Evolutionary conservation across 2,329 filamentous ascomycete genomes (phyloP).

Genomic region (Aspergillus carbonarius): DNA sequence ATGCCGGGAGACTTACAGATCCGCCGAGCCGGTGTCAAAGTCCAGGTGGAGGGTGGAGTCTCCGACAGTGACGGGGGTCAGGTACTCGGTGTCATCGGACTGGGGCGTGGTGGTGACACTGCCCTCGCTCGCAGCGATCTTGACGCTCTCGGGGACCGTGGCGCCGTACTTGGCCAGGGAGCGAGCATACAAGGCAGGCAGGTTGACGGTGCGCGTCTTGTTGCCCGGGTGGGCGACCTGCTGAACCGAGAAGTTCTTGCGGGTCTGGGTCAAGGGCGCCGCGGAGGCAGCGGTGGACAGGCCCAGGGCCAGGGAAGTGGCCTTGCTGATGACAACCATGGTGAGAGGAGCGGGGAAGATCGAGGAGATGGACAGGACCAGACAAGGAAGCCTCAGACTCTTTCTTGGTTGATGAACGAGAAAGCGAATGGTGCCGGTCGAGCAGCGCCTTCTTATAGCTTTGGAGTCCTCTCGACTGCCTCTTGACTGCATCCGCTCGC

Average conservation of each 20-base stretch:
- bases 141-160: constrained; percentile 29
- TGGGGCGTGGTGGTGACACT: constrained; percentile 46
- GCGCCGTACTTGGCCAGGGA: constrained; percentile 32
- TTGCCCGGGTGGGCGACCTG: constrained; percentile 25
- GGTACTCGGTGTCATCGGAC: constrained; percentile 57
- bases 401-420: constrained; percentile 12
- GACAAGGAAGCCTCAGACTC: constrained; percentile 1
- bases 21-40: constrained; percentile 68
- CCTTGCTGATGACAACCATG: constrained; percentile 38
- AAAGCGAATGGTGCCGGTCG: constrained; percentile 11
- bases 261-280: constrained; percentile 25
- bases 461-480: background rate
- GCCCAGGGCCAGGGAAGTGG: constrained; percentile 27
- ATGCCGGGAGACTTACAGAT: constrained; percentile 56
- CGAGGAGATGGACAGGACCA: background rate
- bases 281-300: constrained; percentile 31
- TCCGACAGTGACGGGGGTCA: constrained; percentile 64
- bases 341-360: background rate
- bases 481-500: no score
- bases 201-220: constrained; percentile 24
- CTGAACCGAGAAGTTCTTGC: constrained; percentile 33
- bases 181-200: constrained; percentile 31
- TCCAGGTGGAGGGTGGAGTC: constrained; percentile 64
- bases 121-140: constrained; percentile 32
- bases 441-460: background rate